Base-by-base conservation (phyloP, 345 rosid species). In the Alliaria petiolata region DNA sequence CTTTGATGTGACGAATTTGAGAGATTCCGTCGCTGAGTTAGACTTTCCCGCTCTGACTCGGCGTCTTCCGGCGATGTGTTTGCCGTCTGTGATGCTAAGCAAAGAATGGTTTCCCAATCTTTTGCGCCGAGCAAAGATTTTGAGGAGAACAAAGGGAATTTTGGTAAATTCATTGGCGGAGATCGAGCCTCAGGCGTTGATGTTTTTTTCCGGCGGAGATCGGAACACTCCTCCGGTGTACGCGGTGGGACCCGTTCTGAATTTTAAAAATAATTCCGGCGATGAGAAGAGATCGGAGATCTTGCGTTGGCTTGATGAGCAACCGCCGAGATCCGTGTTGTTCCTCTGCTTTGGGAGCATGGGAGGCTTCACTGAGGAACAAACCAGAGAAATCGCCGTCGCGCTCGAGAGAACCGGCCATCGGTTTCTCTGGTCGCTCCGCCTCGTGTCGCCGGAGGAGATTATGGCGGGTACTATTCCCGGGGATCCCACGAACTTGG, bases 341-440 rank as follows among this genome's bases (percentile, higher is more conserved):
- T 86, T 86, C 68, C 69, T 88, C 17, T 88, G 87, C 76, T 88
- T 88, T 45, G 87, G 93, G 34, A 86, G 91, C 84, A 45, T 19
- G 73, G 91, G 89, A 49, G 63, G 84, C 59, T 88, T 88, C 25
- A 40, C 3, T 17, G 80, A 51, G 20, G 74, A 76, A 14, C 93
- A 86, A 69, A 40, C 71, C 16, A 78, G 70, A 70, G 81, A 85
- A 71, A 79, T 80, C 4, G 88, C 88, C 0, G 1, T 22, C 3
- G 91, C 81, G 7, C 76, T 86, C 1, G 83, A 84, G 58, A 64
- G 44, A 16, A 74, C 77, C n/a, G 82, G 84, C 4, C 62, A 71
- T 1, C 55, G 76, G 6, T 85, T 86, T 61, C 30, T 86, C 14
- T 86, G 91, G 91, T 85, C 91, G 1, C 46, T 86, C 4, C 83